phyloP scores from a whole-genome alignment of 2,329 filamentous ascomycete species.

The Xylaria sp. region DNA sequence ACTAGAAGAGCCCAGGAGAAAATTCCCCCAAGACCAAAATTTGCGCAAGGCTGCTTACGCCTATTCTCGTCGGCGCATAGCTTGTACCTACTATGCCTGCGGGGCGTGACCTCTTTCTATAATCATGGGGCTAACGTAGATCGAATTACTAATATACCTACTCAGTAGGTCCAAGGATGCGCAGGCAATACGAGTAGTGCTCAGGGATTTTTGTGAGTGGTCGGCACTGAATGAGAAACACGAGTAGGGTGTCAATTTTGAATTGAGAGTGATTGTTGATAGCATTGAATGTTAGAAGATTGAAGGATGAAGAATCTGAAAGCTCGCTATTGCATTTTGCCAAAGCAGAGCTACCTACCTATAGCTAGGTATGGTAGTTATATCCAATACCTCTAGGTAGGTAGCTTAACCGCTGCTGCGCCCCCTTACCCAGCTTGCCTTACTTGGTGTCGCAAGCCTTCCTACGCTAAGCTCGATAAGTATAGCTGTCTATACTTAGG shows the following conservation, averaged over 20 bases:
- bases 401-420: neutral
- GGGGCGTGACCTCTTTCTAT: no score
- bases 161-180: neutral
- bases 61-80: slow-evolving; percentile 3
- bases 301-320: neutral
- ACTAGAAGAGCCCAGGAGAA: neutral
- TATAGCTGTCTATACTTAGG: neutral
- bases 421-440: slow-evolving; percentile 13
- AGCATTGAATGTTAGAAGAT: neutral
- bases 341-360: neutral
- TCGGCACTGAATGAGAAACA: neutral
- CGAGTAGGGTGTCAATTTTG: neutral
- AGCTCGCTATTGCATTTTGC: neutral
- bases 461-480: slow-evolving; percentile 7
- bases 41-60: neutral
- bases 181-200: neutral
- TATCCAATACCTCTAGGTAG: neutral
- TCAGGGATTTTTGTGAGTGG: neutral
- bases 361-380: no score
- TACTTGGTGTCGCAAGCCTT: slow-evolving; percentile 11
- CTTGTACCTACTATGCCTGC: neutral
- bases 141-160: neutral
- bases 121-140: neutral
- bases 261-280: neutral
- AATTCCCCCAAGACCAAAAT: neutral